A percentile compares a stretch with the other conserved stretches of the same genome.
Conservation (phyloP, 345 rosid species). For the Raphanus sativus region DNA sequence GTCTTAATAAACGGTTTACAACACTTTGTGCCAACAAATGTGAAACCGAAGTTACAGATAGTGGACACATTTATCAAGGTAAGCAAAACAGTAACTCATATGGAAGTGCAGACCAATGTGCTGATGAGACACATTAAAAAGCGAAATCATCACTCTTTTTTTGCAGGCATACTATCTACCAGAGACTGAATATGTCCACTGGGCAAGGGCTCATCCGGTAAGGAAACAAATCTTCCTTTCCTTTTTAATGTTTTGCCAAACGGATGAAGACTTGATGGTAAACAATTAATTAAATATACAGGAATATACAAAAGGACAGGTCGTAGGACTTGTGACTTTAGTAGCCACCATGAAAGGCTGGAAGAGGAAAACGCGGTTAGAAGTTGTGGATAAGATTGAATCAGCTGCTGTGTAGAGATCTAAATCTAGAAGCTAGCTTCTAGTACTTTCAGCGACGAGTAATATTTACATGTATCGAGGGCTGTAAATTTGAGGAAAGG, state of each 20-base stretch:
- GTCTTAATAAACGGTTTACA: slow-evolving; percentile 87
- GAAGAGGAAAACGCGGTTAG: slow-evolving; percentile 91
- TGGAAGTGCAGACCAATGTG: neutral
- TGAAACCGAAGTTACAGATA: slow-evolving; percentile 70
- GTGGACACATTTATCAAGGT: slow-evolving; percentile 94
- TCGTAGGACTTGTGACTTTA: slow-evolving; percentile 77
- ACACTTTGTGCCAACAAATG: slow-evolving; percentile 70
- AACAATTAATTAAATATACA: slow-evolving; percentile 34
- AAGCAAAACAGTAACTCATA: slow-evolving; percentile 6
- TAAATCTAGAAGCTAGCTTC: slow-evolving; percentile 1
- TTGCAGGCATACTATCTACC: slow-evolving; percentile 93
- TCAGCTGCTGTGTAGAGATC: slow-evolving; percentile 39
- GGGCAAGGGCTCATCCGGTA: slow-evolving; percentile 96
- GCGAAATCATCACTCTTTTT: slow-evolving; percentile 8
- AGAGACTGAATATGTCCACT: slow-evolving; percentile 91
- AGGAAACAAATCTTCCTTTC: neutral
- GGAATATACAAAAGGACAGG: slow-evolving; percentile 82
- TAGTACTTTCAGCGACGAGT: neutral
- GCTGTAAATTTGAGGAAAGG: slow-evolving; percentile 36
- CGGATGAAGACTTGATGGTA: neutral
- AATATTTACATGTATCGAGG: slow-evolving; percentile 29
- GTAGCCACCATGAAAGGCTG: slow-evolving; percentile 95
- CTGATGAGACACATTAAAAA: neutral
- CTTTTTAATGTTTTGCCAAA: neutral
- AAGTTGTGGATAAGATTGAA: slow-evolving; percentile 82